A percentile compares a stretch with the other conserved stretches of the same genome.
phyloP scores from a whole-genome alignment of 768 basidiomycete genomes.

The Omphalotus guepiniiformis region DNA sequence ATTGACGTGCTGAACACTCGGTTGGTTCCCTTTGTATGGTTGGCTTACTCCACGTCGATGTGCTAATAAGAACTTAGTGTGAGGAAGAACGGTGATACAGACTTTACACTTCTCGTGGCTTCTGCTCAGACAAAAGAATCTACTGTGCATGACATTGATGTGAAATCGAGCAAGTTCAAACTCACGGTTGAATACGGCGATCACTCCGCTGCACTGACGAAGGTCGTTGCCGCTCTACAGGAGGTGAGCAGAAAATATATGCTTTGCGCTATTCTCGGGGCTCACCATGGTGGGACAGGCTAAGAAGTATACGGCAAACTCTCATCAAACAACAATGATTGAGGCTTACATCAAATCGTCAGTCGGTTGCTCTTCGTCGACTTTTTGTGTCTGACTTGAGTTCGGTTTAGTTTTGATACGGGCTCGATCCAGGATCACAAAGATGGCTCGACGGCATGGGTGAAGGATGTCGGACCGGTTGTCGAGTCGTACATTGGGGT shows the following conservation, averaged over 20 bases:
- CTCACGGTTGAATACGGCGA: slow-evolving; percentile 76
- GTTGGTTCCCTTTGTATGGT: slow-evolving; percentile 29
- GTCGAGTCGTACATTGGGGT: slow-evolving; percentile 85
- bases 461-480: slow-evolving; percentile 81
- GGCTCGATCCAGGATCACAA: slow-evolving; percentile 81
- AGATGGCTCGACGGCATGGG: slow-evolving; percentile 75
- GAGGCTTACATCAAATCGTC: slow-evolving; percentile 77
- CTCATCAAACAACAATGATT: slow-evolving; percentile 69
- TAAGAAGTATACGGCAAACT: slow-evolving; percentile 68
- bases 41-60: neutral
- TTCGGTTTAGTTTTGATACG: slow-evolving; percentile 62
- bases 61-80: slow-evolving; percentile 41
- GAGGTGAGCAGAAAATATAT: slow-evolving; percentile 38
- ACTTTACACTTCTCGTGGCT: slow-evolving; percentile 73
- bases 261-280: neutral
- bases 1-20: slow-evolving; percentile 81
- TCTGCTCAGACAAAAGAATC: slow-evolving; percentile 47
- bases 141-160: slow-evolving; percentile 42
- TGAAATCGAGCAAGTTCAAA: slow-evolving; percentile 38
- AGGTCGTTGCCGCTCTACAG: slow-evolving; percentile 49
- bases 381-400: neutral
- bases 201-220: slow-evolving; percentile 52
- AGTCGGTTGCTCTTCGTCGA: slow-evolving; percentile 15
- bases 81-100: slow-evolving; percentile 55
- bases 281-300: slow-evolving; percentile 42